Base-by-base conservation (phyloP, 179 eudicot species). In the Beta lomatogona region DNA sequence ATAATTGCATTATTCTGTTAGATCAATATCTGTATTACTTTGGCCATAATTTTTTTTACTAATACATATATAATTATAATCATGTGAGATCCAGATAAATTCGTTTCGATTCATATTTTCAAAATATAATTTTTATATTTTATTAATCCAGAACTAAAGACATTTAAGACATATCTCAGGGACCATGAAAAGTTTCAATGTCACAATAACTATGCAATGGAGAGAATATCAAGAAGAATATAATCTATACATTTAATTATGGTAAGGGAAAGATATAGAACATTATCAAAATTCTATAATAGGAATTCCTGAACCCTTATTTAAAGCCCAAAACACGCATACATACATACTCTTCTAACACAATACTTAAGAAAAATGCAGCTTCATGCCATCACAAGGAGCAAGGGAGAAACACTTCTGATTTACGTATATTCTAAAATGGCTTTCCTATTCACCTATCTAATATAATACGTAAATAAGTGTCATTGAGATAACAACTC, bases 401-500 rank as follows among this genome's bases (percentile, higher is more conserved):
- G 41, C 48, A 66, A 28, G 21, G 60, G 60, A 71, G 5, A 9
- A 81, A 59, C 13, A 36, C 13, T 59, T 36, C 48, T 36, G 19
- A 22, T 50, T 22, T 14, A 22, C 0, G 14, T 22, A 31, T 16
- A 2, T 46, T 46, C 19, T 53, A n/a, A 21, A 25, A 71, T 25
- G 55, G 15, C n/a, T 58, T 57, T 48, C 3, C 25, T 76, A 19
- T 54, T 14, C 58, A 18, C 3, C 69, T 54, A 44, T 58, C 7
- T 57, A 53, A 36, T 64, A 22, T 3, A 46, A 0, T 6, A 60
- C 31, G 6, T 16, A n/a, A 16, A 22, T 22, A 71, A 31, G 73
- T 53, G 15, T 48, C 66, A 50, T 77, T 80, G 64, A 67, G 41
- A 76, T 13, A 82, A 72, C 59, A 83, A 89, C 99, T 97, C 89